These are phyloP conservation scores for Solidago caesia DNA, from an alignment of 129 eudicot species.

Conservation along the genomic window DNA sequence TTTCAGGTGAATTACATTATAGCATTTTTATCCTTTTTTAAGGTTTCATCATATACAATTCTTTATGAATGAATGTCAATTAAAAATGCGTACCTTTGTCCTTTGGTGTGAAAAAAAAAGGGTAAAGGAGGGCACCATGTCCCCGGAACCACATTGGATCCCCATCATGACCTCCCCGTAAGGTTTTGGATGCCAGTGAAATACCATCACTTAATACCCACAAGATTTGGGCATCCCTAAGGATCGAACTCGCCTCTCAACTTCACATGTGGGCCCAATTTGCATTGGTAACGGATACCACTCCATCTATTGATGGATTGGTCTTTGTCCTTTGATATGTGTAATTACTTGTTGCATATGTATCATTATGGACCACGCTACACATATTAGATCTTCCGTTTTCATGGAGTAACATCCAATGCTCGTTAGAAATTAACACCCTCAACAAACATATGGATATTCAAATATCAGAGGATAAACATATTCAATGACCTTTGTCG, in stretches of 20 bases:
- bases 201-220: no score
- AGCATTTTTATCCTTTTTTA: not conserved
- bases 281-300: no score
- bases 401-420: not conserved
- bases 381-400: not conserved
- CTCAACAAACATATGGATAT: not conserved
- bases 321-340: not conserved
- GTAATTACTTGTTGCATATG: not conserved
- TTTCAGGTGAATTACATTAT: slow-evolving; percentile 40
- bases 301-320: no score
- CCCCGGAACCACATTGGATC: no score
- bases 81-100: not conserved
- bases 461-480: not conserved
- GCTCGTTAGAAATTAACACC: not conserved
- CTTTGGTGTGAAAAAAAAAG: no score
- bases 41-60: not conserved
- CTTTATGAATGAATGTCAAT: slow-evolving; percentile 1
- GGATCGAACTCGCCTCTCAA: no score
- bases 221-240: no score
- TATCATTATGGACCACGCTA: not conserved
- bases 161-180: no score
- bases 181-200: no score
- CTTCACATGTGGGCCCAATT: no score
- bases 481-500: not conserved
- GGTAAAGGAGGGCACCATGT: no score